Conservation (phyloP, 1,284 basidiomycete genomes). For the Malassezia globosa region DNA sequence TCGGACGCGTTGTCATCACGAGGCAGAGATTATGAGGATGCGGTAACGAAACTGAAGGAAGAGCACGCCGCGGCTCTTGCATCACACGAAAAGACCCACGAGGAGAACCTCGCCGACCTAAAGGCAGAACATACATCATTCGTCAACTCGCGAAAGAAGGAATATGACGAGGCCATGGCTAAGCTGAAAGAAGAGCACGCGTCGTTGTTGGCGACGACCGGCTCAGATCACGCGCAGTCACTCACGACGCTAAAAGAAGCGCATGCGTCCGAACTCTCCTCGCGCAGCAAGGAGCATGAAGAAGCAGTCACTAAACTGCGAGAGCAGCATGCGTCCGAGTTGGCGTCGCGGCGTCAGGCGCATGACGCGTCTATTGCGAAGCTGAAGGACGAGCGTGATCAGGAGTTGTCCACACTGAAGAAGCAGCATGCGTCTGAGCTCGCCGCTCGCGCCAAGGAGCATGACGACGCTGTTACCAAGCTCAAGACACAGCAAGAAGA, state of each 20-base stretch:
- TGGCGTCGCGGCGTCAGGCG: not conserved
- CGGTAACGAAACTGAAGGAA: not conserved
- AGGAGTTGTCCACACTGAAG: not conserved
- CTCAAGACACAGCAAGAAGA: not conserved
- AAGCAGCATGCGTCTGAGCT: not conserved
- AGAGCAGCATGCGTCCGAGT: not conserved
- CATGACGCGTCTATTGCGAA: not conserved
- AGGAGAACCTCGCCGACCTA: not conserved
- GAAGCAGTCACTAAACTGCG: not conserved
- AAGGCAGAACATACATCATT: not conserved
- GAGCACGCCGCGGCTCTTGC: constrained; percentile 2
- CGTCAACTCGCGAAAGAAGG: not conserved
- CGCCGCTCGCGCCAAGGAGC: not conserved
- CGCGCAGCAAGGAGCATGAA: too few species aligned
- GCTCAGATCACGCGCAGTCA: not conserved
- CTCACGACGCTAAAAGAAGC: not conserved
- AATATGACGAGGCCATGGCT: not conserved
- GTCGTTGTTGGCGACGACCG: not conserved
- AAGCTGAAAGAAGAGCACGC: constrained; percentile 1
- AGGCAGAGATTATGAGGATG: not conserved
- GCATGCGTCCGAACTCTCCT: not conserved
- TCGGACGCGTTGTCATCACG: not conserved
- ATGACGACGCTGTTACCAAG: not conserved
- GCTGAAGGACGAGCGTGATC: not conserved
- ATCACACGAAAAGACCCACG: not conserved